These are phyloP conservation scores for Dendrobium officinale DNA, from an alignment of 106 monocot species.

Conservation along the genomic window DNA sequence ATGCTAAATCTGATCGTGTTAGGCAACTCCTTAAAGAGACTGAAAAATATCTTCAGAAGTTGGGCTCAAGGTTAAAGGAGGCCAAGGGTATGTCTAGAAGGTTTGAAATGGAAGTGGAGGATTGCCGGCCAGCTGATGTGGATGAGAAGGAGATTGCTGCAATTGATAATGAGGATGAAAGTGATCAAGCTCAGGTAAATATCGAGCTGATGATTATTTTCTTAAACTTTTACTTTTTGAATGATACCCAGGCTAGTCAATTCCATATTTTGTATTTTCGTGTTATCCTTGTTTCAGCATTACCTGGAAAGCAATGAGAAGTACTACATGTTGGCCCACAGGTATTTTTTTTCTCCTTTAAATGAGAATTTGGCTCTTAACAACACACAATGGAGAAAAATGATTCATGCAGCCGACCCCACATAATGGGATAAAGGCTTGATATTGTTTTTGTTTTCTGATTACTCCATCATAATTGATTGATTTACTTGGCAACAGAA, in stretches of 20 bases:
- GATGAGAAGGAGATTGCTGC: conserved; percentile 49
- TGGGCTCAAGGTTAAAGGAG: conserved; percentile 77
- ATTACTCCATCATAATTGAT: background rate
- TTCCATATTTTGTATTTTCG: conserved; percentile 1
- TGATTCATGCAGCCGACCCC: too few species aligned
- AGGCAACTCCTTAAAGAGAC: conserved; percentile 97
- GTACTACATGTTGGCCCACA: conserved; percentile 93
- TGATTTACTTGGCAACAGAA: background rate
- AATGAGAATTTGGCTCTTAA: too few species aligned
- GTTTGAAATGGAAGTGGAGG: conserved; percentile 69
- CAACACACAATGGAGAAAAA: too few species aligned
- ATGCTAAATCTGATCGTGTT: conserved; percentile 98
- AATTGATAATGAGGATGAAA: conserved; percentile 79
- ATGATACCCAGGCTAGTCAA: background rate
- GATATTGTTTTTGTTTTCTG: too few species aligned
- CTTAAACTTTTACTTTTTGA: conserved; percentile 2
- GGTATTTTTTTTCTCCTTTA: conserved; percentile 29
- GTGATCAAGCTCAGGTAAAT: conserved; percentile 80
- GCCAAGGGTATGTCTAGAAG: conserved; percentile 58
- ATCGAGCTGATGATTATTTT: background rate
- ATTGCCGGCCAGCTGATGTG: conserved; percentile 32
- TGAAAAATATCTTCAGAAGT: conserved; percentile 94
- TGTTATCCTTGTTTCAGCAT: conserved; percentile 54
- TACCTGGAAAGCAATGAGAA: conserved; percentile 99
- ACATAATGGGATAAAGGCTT: too few species aligned